Percentiles rank a stretch among this genome's conserved stretches.
These are phyloP conservation scores for Filobasidium floriforme DNA, from an alignment of 768 basidiomycete species.

Conservation along the genomic window DNA sequence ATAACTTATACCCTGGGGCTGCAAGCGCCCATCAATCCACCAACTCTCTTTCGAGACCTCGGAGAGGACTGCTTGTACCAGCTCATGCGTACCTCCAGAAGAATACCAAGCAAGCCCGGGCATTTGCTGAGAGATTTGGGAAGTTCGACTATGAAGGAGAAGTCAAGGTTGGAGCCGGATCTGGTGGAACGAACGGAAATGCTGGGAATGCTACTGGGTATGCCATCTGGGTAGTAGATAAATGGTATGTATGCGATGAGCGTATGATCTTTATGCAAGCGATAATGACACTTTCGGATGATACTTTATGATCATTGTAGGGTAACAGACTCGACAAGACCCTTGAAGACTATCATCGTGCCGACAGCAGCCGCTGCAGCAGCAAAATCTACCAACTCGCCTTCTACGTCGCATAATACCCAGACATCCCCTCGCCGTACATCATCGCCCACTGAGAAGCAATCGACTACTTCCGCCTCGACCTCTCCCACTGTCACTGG, in stretches of 20 bases:
- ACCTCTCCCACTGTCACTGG: not conserved
- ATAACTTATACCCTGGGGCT: not conserved
- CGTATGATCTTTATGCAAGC: too few relatives aligned
- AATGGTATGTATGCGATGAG: not conserved
- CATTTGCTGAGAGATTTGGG: not conserved
- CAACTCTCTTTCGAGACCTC: not conserved
- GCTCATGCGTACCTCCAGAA: not conserved
- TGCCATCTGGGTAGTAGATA: not conserved
- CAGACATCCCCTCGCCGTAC: not conserved
- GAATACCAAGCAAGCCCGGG: not conserved
- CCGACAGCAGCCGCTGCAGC: not conserved
- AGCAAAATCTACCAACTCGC: too few relatives aligned
- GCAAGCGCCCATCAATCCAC: not conserved
- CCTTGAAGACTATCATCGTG: not conserved
- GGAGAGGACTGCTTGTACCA: constrained; percentile 4
- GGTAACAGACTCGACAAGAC: constrained; percentile 3
- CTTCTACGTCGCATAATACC: not conserved
- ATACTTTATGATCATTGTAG: too few relatives aligned
- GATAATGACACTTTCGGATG: not conserved
- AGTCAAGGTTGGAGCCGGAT: not conserved
- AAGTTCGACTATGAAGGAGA: constrained; percentile 6
- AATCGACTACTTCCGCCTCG: not conserved
- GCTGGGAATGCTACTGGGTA: not conserved
- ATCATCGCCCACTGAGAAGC: not conserved
- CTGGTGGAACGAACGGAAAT: not conserved